Conservation (phyloP, 495 filamentous ascomycete genomes). For the Penicillium turbatum region DNA sequence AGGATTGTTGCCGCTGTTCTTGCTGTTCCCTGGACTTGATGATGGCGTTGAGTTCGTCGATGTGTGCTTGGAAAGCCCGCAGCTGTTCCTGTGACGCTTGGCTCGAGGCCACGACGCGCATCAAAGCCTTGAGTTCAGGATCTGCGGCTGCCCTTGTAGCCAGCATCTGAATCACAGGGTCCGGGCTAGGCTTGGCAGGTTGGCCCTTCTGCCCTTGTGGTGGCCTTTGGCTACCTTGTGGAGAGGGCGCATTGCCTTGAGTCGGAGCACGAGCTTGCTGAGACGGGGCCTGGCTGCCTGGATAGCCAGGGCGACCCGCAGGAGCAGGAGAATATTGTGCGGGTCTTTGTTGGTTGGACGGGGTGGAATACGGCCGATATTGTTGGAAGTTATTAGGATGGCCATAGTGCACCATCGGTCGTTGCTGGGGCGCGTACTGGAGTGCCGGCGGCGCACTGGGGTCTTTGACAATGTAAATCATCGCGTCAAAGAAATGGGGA, state of each 20-base stretch:
- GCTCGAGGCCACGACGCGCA: constrained; percentile 90
- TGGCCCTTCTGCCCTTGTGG: constrained; percentile 35
- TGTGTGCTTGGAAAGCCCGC: constrained; percentile 84
- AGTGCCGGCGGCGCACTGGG: constrained; percentile 46
- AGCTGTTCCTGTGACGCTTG: constrained; percentile 76
- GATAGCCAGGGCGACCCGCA: constrained; percentile 26
- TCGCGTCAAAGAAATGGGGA: constrained; percentile 86
- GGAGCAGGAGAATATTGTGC: constrained; percentile 29
- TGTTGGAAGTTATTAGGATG: constrained; percentile 53
- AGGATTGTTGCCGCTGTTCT: constrained; percentile 28
- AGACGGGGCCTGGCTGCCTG: constrained; percentile 29
- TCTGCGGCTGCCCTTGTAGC: constrained; percentile 84
- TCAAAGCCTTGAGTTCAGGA: constrained; percentile 85
- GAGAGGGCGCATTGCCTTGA: constrained; percentile 18
- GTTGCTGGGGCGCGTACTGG: constrained; percentile 49
- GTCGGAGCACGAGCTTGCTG: constrained; percentile 30
- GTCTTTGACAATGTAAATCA: constrained; percentile 81
- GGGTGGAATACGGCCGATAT: constrained; percentile 46
- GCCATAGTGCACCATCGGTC: constrained; percentile 66
- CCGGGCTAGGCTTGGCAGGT: constrained; percentile 55
- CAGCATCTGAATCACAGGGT: constrained; percentile 93
- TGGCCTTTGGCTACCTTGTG: constrained; percentile 32
- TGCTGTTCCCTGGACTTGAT: constrained; percentile 46
- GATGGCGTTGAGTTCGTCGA: constrained; percentile 77
- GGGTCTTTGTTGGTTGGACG: constrained; percentile 38